Base-by-base conservation (phyloP, 495 filamentous ascomycete genomes). In the Lasiosphaeria miniovina region DNA sequence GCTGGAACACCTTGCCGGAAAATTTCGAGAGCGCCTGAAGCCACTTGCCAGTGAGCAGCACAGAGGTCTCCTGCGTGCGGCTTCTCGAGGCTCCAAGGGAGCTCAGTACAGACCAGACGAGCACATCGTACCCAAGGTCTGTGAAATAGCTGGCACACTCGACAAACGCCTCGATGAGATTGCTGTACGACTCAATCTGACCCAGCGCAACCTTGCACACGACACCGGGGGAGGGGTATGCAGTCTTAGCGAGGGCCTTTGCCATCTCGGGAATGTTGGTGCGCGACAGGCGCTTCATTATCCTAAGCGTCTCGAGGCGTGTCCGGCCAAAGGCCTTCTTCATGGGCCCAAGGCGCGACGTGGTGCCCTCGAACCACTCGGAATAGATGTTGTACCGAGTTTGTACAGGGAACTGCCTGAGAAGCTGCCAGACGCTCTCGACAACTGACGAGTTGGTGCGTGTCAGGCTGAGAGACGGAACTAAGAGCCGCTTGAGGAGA, bases 81-180 rank as follows among this genome's bases (percentile, higher is more conserved):
- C 88, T 88, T 64, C 90, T 80, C 60, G 86, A 82, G 58, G 88
- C 86, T 54, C 90, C 87, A 46, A 93, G 79, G 0, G 88, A 85
- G 66, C 85, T 91, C 70, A 96, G 79, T n/a, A 95, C 79, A 43
- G 85, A 84, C 89, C 92, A 96, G 36, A 90, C 89, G 55, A 97
- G 80, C 45, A 97, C 89, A 69, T 99, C 95, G 67, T 96, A 96
- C 1, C 87, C 93, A 34, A 98, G 81, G 55, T 89, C 85, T 2
- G 93, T 96, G 67, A 97, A 96, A 65, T 96, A 96, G 62, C 89
- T 87, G 36, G 89, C 91, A 66, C 91, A 96, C 69, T 96, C 90
- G 35, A 97, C 91, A 53, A 99, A 88, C 8, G 88, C 88, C 58
- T 96, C 90, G 58, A 93, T 93, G 38, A 98, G 81, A 67, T 97